A percentile compares a stretch with the other conserved stretches of the same genome.
phyloP scores from a whole-genome alignment of 805 yeast genomes.

The Metschnikowia lochheadii region DNA sequence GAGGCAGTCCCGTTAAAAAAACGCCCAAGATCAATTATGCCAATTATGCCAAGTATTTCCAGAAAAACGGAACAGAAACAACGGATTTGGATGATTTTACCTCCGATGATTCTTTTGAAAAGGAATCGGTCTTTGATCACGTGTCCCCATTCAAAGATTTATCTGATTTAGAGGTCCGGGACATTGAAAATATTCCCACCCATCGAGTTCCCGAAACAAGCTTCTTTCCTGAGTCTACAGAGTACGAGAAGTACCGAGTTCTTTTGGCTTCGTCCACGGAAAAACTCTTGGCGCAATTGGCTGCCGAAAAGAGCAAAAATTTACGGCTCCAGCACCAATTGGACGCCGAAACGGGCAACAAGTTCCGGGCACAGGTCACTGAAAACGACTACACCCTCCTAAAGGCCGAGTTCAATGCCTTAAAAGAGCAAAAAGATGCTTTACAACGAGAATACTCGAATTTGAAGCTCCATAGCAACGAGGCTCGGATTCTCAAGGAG shows the following conservation, averaged over 20 bases:
- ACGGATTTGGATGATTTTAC: not conserved
- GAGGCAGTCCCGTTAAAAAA: slow-evolving; percentile 14
- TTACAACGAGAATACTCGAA: slow-evolving; percentile 6
- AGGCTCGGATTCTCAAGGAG: slow-evolving; percentile 23
- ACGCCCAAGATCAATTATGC: slow-evolving; percentile 2
- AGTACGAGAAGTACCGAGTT: slow-evolving; percentile 26
- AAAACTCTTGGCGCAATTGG: slow-evolving; percentile 21
- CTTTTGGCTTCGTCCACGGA: slow-evolving; percentile 27
- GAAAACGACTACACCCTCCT: slow-evolving; percentile 11
- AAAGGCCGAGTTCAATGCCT: not conserved
- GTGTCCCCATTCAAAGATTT: slow-evolving; percentile 1
- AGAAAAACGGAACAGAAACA: not conserved
- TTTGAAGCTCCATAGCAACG: slow-evolving; percentile 5
- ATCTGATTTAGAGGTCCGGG: not conserved
- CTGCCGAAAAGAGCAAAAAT: slow-evolving; percentile 3
- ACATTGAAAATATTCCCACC: not conserved
- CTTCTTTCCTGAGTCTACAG: slow-evolving; percentile 14
- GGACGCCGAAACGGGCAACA: slow-evolving; percentile 1
- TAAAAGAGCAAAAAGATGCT: slow-evolving; percentile 4
- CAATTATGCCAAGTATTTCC: not conserved
- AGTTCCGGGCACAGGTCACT: slow-evolving; percentile 1
- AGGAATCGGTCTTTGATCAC: slow-evolving; percentile 1
- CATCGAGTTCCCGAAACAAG: not conserved
- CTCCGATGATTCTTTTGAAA: not conserved
- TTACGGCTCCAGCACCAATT: slow-evolving; percentile 6